Evolutionary conservation across 208 protist species (phyloP).

Genomic region (Wallacemonas sp.): DNA sequence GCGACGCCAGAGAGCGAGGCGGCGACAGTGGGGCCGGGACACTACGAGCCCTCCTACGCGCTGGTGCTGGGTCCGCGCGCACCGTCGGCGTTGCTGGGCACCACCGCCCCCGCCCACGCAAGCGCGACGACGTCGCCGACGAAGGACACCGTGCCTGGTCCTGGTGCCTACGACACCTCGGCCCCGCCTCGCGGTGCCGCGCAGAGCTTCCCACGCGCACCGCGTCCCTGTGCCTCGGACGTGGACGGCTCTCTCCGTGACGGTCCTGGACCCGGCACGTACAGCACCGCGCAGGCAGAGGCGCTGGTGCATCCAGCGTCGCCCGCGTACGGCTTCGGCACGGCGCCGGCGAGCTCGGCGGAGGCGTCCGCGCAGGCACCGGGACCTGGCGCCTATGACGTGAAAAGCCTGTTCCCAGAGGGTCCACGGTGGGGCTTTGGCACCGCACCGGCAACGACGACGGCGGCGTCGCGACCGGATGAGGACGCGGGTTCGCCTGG

Average conservation of each 20-base stretch:
- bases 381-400: constrained; percentile 25
- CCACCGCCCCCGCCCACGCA: constrained; percentile 1
- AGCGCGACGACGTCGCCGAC: constrained; percentile 14
- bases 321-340: constrained; percentile 38
- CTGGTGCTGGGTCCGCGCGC: constrained; percentile 5
- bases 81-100: background rate
- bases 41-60: background rate
- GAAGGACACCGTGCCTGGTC: constrained; percentile 18
- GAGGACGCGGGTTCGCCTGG: constrained; percentile 17
- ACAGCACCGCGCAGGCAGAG: constrained; percentile 3
- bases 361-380: background rate
- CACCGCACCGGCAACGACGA: background rate
- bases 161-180: constrained; percentile 28
- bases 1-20: background rate
- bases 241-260: constrained; percentile 8
- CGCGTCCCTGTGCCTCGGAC: constrained; percentile 7
- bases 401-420: background rate
- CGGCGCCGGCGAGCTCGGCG: constrained; percentile 18
- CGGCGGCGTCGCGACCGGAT: background rate
- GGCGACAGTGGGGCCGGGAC: background rate
- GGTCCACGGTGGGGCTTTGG: background rate
- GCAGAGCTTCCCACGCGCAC: background rate
- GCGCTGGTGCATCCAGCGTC: background rate
- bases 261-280: constrained; percentile 20
- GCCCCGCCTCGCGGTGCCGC: background rate